Percentiles rank a stretch among this genome's conserved stretches.
Evolutionary conservation across 768 basidiomycete species (phyloP).

Genomic region (Naganishia kalamii): DNA sequence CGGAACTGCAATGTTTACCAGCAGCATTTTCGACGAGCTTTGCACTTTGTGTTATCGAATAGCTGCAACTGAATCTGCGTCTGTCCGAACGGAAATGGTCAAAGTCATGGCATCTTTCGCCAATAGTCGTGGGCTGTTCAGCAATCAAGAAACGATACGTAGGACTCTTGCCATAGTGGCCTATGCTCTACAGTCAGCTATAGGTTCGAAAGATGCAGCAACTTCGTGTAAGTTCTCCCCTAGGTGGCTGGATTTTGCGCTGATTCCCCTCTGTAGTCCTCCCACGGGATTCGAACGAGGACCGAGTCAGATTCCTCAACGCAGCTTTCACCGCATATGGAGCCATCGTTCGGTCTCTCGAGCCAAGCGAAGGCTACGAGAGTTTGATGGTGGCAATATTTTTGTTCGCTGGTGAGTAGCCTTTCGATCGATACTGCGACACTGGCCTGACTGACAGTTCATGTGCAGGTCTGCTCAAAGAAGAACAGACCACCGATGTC

Average conservation of each 20-base stretch:
- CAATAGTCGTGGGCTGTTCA: slow-evolving; percentile 22
- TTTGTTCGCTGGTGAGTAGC: background rate
- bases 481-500: slow-evolving; percentile 73
- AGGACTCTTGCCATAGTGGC: slow-evolving; percentile 58
- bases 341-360: slow-evolving; percentile 57
- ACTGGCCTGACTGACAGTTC: background rate
- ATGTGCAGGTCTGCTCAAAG: slow-evolving; percentile 66
- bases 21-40: slow-evolving; percentile 81
- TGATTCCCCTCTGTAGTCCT: slow-evolving; percentile 20
- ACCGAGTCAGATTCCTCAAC: slow-evolving; percentile 61
- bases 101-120: slow-evolving; percentile 63
- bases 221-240: slow-evolving; percentile 12
- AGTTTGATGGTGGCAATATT: slow-evolving; percentile 52
- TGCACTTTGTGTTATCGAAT: slow-evolving; percentile 80
- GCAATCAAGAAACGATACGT: slow-evolving; percentile 34
- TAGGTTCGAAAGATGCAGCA: slow-evolving; percentile 49
- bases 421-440: background rate
- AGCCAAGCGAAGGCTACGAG: slow-evolving; percentile 61
- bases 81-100: slow-evolving; percentile 64
- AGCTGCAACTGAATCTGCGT: slow-evolving; percentile 74
- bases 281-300: slow-evolving; percentile 53
- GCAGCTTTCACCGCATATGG: slow-evolving; percentile 60
- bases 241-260: slow-evolving; percentile 25
- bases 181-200: slow-evolving; percentile 67
- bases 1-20: slow-evolving; percentile 72